These are phyloP conservation scores for Monosporascus sp. DNA, from an alignment of 2,329 filamentous ascomycete genomes.

Conservation along the genomic window DNA sequence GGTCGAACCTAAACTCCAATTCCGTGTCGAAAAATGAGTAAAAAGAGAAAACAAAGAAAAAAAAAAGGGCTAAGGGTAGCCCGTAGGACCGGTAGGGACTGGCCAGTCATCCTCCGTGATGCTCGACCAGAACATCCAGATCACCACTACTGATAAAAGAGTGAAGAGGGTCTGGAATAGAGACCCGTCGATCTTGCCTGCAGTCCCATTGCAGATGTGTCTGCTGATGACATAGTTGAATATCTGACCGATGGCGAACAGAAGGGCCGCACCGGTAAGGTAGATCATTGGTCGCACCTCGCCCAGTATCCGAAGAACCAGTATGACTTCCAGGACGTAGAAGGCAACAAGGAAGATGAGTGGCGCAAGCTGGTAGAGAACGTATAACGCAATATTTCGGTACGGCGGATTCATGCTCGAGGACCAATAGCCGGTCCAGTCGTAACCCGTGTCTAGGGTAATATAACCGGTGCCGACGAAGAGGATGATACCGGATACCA, in stretches of 20 bases:
- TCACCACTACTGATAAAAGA: conserved; percentile 69
- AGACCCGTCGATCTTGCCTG: conserved; percentile 84
- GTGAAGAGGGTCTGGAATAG: conserved; percentile 94
- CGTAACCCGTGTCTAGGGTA: conserved; percentile 84
- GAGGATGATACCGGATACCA: conserved; percentile 63
- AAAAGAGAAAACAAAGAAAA: conserved; percentile 1
- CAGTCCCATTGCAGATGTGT: conserved; percentile 79
- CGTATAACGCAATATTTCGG: conserved; percentile 81
- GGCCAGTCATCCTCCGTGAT: conserved; percentile 99
- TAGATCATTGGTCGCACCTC: conserved; percentile 93
- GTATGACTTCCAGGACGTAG: conserved; percentile 74
- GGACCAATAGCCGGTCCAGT: conserved; percentile 76
- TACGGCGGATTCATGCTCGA: conserved; percentile 53
- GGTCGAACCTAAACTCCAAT: conserved; percentile 26
- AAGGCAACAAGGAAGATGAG: conserved; percentile 85
- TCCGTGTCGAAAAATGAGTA: conserved; percentile 20
- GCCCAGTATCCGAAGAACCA: conserved; percentile 81
- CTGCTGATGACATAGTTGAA: conserved; percentile 94
- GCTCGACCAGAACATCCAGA: conserved; percentile 98
- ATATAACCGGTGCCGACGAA: conserved; percentile 94
- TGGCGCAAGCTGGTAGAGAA: conserved; percentile 85
- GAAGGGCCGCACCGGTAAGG: conserved; percentile 63
- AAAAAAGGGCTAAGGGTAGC: conserved; percentile 31
- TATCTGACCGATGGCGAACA: conserved; percentile 89
- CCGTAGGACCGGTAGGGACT: conserved; percentile 33